Base-by-base conservation (phyloP, 2,329 filamentous ascomycete genomes). In the Pseudogymnoascus sp. region DNA sequence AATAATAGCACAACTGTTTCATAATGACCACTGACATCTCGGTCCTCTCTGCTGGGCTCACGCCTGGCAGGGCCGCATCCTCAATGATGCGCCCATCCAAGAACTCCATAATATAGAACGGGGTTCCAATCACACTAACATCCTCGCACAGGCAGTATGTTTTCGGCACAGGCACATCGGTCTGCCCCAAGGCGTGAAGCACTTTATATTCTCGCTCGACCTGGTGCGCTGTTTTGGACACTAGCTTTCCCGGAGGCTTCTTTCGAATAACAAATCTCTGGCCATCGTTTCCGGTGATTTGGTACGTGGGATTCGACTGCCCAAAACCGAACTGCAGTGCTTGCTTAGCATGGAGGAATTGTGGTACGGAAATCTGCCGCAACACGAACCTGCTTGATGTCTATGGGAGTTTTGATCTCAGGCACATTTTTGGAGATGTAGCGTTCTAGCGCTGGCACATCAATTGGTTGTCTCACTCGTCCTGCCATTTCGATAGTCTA, bases 71-170 rank as follows among this genome's bases (percentile, higher is more conserved):
- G 33, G 87, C 80, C 45, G 92, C 88, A 75, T 97, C 91, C 71
- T 93, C 90, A 72, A 97, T 91, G 76, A 97, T 96, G 71, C 94
- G 87, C 19, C 94, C 94, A 72, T 96, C 89, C 65, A 97, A 81
- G 74, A 94, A 97, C 74, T 91, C 87, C 94, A 99, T 97, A 72
- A 97, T 87, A 78, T 99, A 97, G 75, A 97, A 99, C 5, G 92
- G 84, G 6, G 92, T 97, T 62, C 92, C 94, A 66, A 97, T 81
- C 38, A 97, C 81, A 63, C 76, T 77, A 41, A 81, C 78, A 76
- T 97, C 92, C 74, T 95, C 89, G 77, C 94, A 99, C 16, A 97
- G 83, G 70, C 87, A 89, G 74, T 91, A 88, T 10, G 91, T 85
- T 73, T 83, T 87, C 4, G 94, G 94, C 0, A 96, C 91, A 0